phyloP scores from a whole-genome alignment of 306 rosid species.

The Styphnolobium japonicum region DNA sequence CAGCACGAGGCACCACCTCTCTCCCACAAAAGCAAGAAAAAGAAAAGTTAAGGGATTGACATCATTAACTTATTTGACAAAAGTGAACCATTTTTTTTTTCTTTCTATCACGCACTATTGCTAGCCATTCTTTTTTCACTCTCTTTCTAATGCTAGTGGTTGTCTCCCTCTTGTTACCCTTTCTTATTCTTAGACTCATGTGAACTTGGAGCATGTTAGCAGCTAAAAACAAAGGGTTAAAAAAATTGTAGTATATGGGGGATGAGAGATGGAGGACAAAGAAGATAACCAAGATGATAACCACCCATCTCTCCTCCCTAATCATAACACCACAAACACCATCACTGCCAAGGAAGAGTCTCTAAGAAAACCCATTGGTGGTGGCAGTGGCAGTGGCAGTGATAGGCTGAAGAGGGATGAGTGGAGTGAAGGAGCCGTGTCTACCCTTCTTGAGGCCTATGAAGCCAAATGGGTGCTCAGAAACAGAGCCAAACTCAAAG shows the following conservation, averaged over 20 bases:
- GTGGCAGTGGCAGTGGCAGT: neutral
- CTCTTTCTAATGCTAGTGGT: constrained; percentile 70
- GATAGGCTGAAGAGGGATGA: constrained; percentile 88
- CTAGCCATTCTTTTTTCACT: constrained; percentile 26
- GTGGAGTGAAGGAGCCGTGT: constrained; percentile 98
- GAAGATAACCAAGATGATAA: constrained; percentile 41
- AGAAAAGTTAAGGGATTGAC: constrained; percentile 31
- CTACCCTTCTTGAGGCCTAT: constrained; percentile 81
- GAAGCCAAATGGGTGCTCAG: constrained; percentile 84
- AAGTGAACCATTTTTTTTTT: constrained; percentile 31
- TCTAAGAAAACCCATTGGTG: constrained; percentile 35
- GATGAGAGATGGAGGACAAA: constrained; percentile 69
- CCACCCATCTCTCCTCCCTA: constrained; percentile 51
- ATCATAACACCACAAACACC: constrained; percentile 14
- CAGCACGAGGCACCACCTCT: constrained; percentile 22
- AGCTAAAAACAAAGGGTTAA: constrained; percentile 49
- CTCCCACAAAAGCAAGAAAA: constrained; percentile 15
- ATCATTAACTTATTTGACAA: constrained; percentile 77
- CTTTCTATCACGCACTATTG: constrained; percentile 37
- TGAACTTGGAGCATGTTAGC: constrained; percentile 54
- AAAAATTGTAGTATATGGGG: constrained; percentile 31
- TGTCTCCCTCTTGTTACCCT: constrained; percentile 22
- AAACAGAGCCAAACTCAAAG: constrained; percentile 90
- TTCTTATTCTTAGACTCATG: constrained; percentile 31
- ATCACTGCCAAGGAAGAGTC: constrained; percentile 44